Evolutionary conservation across 495 filamentous ascomycete species (phyloP).

Genomic region (Penicillium psychrofluorescens): DNA sequence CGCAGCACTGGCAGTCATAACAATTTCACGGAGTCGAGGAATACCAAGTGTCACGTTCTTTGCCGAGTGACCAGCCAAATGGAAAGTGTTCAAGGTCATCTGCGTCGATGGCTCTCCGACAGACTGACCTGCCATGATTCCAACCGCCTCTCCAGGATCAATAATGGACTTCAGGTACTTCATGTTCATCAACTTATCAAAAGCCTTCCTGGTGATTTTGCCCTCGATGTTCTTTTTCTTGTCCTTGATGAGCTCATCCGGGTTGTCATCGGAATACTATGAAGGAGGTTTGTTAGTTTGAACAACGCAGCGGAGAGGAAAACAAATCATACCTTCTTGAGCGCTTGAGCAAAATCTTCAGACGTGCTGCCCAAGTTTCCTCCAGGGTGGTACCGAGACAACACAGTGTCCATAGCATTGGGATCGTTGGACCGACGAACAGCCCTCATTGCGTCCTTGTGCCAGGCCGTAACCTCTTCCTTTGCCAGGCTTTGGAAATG

Average conservation of each 20-base stretch:
- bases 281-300: conserved; percentile 16
- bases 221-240: conserved; percentile 59
- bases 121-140: conserved; percentile 93
- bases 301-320: not conserved
- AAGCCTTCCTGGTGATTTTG: conserved; percentile 60
- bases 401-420: conserved; percentile 68
- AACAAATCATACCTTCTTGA: conserved; percentile 43
- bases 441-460: conserved; percentile 75
- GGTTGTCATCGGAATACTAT: conserved; percentile 70
- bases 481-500: conserved; percentile 47
- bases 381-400: conserved; percentile 65
- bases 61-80: conserved; percentile 95
- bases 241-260: conserved; percentile 66
- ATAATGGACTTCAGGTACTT: conserved; percentile 90
- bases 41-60: conserved; percentile 99
- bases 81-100: conserved; percentile 99
- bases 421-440: conserved; percentile 61
- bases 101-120: conserved; percentile 96
- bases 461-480: conserved; percentile 38
- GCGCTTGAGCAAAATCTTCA: conserved; percentile 66
- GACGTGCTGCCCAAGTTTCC: conserved; percentile 79
- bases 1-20: conserved; percentile 87
- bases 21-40: conserved; percentile 91
- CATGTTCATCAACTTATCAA: conserved; percentile 74
- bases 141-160: conserved; percentile 97